Evolutionary conservation across 2,329 filamentous ascomycete genomes (phyloP), one percentile per base, ranked within the genome.

Genomic region (Colletotrichum eleusines): DNA sequence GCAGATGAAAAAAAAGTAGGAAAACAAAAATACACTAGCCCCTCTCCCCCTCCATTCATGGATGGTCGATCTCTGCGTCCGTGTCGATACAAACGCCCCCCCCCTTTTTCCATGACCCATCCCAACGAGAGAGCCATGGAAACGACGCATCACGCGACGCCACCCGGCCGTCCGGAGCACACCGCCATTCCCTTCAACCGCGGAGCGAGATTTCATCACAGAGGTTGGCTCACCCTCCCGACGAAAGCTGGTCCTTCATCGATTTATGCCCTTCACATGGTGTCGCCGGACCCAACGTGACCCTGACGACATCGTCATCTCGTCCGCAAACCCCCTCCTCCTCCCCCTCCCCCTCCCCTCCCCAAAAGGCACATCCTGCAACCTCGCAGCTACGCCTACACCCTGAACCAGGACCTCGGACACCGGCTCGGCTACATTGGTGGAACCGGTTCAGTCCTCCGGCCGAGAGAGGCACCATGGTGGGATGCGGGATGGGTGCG

Each of bases 341-440:
- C 40, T 7, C 38, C 38, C 38, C 14, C 14, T 14, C 38, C 16
- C 23, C n/a, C 5, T 11, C 4, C 18, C 20, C 8, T 20, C n/a
- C n/a, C 28, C 18, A 8, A 59, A 12, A 33, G 18, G 31, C 6
- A 33, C 40, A n/a, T 16, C 18, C 23, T 46, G 9, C 23, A 31
- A 26, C 12, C n/a, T n/a, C 23, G 44, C 20, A 9, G 20, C 38
- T 23, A 40, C 14, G 14, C n/a, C 18, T 40, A 57, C 33, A 18
- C 54, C 54, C 33, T 26, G 18, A 33, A 11, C 8, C 53, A 18
- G 5, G 53, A 40, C 42, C 42, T 38, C 53, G 12, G 46, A 26
- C 18, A 33, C 38, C 38, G n/a, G 57, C 40, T 33, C 28, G 26
- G 40, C 42, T 31, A 59, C 40, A 59, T 59, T 59, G 57, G 57